Conservation (phyloP, 441 rosid genomes). For the Erysimum cheiri region DNA sequence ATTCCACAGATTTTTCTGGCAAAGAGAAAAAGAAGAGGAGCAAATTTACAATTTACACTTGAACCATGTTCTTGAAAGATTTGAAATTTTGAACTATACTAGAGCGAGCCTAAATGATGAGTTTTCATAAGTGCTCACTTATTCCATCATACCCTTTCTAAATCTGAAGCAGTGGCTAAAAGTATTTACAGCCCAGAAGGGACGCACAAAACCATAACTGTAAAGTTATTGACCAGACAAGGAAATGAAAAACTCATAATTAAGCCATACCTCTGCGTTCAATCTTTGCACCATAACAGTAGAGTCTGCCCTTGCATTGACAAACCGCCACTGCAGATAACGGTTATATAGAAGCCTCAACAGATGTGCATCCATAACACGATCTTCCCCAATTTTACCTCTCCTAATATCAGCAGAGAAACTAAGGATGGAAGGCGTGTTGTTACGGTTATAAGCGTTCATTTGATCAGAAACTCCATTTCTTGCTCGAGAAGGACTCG, state of each 20-base stretch:
- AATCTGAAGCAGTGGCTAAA: constrained; percentile 14
- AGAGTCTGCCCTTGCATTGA: constrained; percentile 71
- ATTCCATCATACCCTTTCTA: constrained; percentile 5
- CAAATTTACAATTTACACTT: constrained; percentile 7
- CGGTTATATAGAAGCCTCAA: constrained; percentile 76
- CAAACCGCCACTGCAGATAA: constrained; percentile 69
- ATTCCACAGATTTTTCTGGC: constrained; percentile 71
- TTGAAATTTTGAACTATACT: background rate
- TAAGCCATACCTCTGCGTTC: constrained; percentile 62
- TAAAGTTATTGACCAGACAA: constrained; percentile 8
- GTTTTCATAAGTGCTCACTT: constrained; percentile 2
- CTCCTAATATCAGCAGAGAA: constrained; percentile 74
- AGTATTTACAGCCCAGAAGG: constrained; percentile 12
- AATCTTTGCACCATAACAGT: constrained; percentile 57
- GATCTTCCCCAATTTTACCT: constrained; percentile 68
- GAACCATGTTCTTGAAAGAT: constrained; percentile 27
- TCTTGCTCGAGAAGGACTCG: constrained; percentile 68
- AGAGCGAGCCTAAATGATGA: constrained; percentile 11
- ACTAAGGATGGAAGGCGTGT: constrained; percentile 69
- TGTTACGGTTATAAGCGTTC: constrained; percentile 48
- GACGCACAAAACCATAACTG: background rate
- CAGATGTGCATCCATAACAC: constrained; percentile 64
- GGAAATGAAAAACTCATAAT: background rate
- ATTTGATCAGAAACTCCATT: constrained; percentile 50
- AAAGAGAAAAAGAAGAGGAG: constrained; percentile 20